phyloP scores from a whole-genome alignment of 1,284 basidiomycete genomes.

The Phellopilus nigrolimitatus region DNA sequence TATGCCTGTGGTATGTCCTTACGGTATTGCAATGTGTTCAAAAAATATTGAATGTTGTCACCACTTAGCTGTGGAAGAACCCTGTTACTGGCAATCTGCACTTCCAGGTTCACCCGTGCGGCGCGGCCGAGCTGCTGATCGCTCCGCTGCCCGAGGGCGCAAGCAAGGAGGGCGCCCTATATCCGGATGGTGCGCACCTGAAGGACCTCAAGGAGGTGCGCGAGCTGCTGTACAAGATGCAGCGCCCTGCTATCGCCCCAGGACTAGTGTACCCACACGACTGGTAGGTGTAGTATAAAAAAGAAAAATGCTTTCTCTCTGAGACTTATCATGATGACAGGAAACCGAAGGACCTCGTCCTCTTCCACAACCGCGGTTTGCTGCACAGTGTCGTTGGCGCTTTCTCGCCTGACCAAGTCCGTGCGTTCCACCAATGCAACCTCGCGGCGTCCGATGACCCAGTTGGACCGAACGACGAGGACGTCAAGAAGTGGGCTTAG shows the following conservation, averaged over 20 bases:
- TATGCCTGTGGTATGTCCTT: slow-evolving; percentile 55
- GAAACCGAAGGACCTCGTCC: slow-evolving; percentile 57
- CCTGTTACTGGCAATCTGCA: slow-evolving; percentile 71
- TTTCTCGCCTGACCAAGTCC: slow-evolving; percentile 63
- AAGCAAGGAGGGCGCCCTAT: slow-evolving; percentile 51
- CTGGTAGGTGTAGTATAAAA: slow-evolving; percentile 36
- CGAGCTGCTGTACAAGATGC: slow-evolving; percentile 72
- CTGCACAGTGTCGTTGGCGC: slow-evolving; percentile 77
- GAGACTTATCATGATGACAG: slow-evolving; percentile 22
- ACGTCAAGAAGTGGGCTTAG: slow-evolving; percentile 59
- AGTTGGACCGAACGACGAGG: slow-evolving; percentile 55
- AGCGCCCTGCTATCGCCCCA: slow-evolving; percentile 77
- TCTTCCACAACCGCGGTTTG: slow-evolving; percentile 66
- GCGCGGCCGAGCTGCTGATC: slow-evolving; percentile 50
- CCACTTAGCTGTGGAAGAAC: slow-evolving; percentile 76
- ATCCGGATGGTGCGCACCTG: slow-evolving; percentile 71
- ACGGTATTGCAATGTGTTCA: neutral
- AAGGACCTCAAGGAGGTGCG: slow-evolving; percentile 67
- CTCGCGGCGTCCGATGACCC: slow-evolving; percentile 73
- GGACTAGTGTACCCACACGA: slow-evolving; percentile 63
- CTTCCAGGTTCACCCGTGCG: slow-evolving; percentile 76
- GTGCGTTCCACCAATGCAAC: slow-evolving; percentile 81
- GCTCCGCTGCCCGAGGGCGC: slow-evolving; percentile 56
- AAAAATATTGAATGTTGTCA: neutral
- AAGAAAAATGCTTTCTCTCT: neutral